Conservation (phyloP, 108 stramenopile species). For the Heterococcus sp. region DNA sequence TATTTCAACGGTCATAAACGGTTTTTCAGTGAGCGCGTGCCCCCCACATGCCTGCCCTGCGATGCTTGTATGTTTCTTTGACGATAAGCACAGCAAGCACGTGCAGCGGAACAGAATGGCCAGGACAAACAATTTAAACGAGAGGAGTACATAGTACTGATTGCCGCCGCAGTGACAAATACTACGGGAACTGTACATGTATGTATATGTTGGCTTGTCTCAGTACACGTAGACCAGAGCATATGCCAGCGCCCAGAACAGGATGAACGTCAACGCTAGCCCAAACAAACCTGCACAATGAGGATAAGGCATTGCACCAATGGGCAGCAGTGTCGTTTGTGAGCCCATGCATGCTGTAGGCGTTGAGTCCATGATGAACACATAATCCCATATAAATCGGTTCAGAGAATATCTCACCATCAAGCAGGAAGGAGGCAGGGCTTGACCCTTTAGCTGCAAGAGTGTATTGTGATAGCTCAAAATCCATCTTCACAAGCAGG, state of each 20-base stretch:
- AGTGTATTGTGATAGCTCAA: conserved; percentile 16
- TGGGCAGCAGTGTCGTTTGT: not conserved
- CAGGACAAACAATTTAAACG: no score
- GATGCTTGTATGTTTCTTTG: no score
- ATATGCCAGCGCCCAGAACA: conserved; percentile 39
- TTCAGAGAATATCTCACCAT: not conserved
- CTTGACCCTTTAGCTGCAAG: not conserved
- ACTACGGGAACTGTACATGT: no score
- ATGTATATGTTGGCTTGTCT: no score
- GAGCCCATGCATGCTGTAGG: not conserved
- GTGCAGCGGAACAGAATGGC: no score
- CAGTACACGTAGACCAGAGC: conserved; percentile 26
- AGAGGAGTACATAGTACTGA: no score
- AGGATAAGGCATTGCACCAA: not conserved
- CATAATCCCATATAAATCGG: not conserved
- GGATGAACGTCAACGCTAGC: conserved; percentile 29
- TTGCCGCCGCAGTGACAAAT: no score
- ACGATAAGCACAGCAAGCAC: no score
- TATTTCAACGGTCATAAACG: no score
- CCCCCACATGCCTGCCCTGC: no score
- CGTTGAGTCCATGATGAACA: not conserved
- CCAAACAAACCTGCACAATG: not conserved
- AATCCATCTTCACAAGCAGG: conserved; percentile 22
- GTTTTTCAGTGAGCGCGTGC: no score
- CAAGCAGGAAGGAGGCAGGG: not conserved